Evolutionary conservation across 129 eudicot genomes (phyloP), one percentile per base, ranked within the genome.

Genomic region (Helichrysum umbraculigerum): DNA sequence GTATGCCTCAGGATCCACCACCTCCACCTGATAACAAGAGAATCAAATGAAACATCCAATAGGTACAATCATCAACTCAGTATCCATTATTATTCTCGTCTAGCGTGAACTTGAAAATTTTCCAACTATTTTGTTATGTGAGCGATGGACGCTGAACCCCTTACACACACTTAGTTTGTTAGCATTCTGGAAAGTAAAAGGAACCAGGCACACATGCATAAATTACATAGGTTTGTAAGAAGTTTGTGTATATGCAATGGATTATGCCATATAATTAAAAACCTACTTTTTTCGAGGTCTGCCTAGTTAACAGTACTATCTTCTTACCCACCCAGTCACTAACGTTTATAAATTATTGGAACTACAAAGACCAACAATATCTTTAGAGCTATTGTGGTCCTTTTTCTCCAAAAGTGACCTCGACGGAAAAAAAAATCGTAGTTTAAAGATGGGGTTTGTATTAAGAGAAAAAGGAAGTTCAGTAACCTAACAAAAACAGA

Each of bases 1-100:
- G 44, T 94, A 94, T 9, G 96, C 96, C 85, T 94, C 98, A 1
- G 93, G 82, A 77, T 94, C 96, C 73, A 86, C 86, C 70, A 94
- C 91, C 61, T 80, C 82, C 39, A 94, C 92, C 97, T 94, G 84
- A 62, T 22, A 42, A 56, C 34, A 32, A 30, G 25, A 64, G 32
- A 64, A 19, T 4, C 19, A 71, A 64, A 28, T 15, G 20, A 7
- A 3, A 64, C 20, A 64, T 28, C 7, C 5, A 22, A 60, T 8
- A 10, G 17, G 7, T 20, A 64, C 39, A 29, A 57, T n/a, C 35
- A 63, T 29, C 16, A 14, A 12, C 37, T 28, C 15, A 63, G 3
- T 30, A 29, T 54, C 60, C 60, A 41, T 54, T 54, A 54, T 54
- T 16, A 54, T 1, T 54, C 7, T 54, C 9, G 8, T 54, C 21